These are phyloP conservation scores for Noccaea caerulescens DNA, from an alignment of 345 rosid species.

Conservation along the genomic window DNA sequence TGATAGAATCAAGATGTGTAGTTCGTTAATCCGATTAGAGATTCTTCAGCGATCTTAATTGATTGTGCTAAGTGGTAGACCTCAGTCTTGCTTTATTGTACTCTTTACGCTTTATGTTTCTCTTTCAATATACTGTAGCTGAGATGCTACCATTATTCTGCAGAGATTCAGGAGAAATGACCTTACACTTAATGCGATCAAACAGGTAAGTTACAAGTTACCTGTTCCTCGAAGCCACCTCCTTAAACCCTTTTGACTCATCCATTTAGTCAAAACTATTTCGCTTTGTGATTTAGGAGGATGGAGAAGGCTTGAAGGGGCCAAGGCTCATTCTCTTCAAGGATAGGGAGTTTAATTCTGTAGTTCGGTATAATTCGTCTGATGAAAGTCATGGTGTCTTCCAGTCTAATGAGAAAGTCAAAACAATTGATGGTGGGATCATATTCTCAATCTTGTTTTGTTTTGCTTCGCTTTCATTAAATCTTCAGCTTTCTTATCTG, in stretches of 20 bases:
- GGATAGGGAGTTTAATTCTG: conserved; percentile 54
- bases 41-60: conserved; percentile 10
- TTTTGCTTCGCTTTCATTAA: neutral
- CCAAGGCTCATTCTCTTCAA: conserved; percentile 68
- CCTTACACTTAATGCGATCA: conserved; percentile 57
- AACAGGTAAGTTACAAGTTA: conserved; percentile 53
- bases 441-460: conserved; percentile 19
- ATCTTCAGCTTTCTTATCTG: conserved; percentile 35
- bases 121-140: conserved; percentile 12
- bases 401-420: conserved; percentile 41
- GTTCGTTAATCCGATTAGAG: neutral
- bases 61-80: conserved; percentile 27
- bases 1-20: neutral
- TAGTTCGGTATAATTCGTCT: conserved; percentile 44
- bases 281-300: conserved; percentile 58
- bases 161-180: conserved; percentile 62
- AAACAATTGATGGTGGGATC: conserved; percentile 50
- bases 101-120: conserved; percentile 13
- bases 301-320: conserved; percentile 62
- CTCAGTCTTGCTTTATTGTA: conserved; percentile 7
- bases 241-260: neutral
- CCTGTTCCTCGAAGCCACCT: conserved; percentile 6
- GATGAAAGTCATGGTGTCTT: conserved; percentile 32
- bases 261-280: conserved; percentile 13
- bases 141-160: conserved; percentile 42